These are phyloP conservation scores for Suillus clintonianus DNA, from an alignment of 768 basidiomycete genomes.

Conservation along the genomic window DNA sequence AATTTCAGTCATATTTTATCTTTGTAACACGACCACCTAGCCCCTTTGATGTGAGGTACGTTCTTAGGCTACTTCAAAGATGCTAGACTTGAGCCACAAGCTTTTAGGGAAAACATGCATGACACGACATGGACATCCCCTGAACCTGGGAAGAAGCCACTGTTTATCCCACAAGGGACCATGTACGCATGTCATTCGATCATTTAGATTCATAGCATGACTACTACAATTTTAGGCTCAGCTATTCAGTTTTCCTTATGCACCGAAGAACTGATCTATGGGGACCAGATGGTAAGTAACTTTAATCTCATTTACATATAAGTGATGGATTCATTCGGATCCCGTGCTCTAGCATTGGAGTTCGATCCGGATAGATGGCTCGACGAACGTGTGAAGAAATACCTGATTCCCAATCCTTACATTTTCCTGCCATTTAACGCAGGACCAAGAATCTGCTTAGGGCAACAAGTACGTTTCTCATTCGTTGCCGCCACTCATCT, in stretches of 20 bases:
- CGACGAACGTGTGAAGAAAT: constrained; percentile 35
- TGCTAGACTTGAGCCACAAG: neutral
- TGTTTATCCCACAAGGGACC: constrained; percentile 28
- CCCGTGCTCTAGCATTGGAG: constrained; percentile 16
- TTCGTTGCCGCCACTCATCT: constrained; percentile 8
- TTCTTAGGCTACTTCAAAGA: neutral
- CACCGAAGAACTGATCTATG: constrained; percentile 40
- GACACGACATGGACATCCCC: constrained; percentile 28
- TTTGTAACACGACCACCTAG: constrained; percentile 13
- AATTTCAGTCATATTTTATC: neutral
- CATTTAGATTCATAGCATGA: neutral
- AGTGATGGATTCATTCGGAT: neutral
- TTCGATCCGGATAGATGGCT: constrained; percentile 46
- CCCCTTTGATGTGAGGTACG: constrained; percentile 36
- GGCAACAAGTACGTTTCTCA: constrained; percentile 34
- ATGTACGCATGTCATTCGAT: constrained; percentile 12
- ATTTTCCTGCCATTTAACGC: constrained; percentile 47
- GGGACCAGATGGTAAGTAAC: constrained; percentile 35
- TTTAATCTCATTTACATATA: neutral
- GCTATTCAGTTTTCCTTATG: constrained; percentile 32
- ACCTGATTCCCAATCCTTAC: constrained; percentile 40
- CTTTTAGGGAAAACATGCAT: constrained; percentile 19
- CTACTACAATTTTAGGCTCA: constrained; percentile 16
- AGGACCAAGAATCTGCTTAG: constrained; percentile 40
- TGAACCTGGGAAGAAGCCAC: constrained; percentile 23